Percentiles rank a stretch among this genome's conserved stretches.
Evolutionary conservation across 2,329 filamentous ascomycete species (phyloP).

Genomic region (Fusarium goolgardi): DNA sequence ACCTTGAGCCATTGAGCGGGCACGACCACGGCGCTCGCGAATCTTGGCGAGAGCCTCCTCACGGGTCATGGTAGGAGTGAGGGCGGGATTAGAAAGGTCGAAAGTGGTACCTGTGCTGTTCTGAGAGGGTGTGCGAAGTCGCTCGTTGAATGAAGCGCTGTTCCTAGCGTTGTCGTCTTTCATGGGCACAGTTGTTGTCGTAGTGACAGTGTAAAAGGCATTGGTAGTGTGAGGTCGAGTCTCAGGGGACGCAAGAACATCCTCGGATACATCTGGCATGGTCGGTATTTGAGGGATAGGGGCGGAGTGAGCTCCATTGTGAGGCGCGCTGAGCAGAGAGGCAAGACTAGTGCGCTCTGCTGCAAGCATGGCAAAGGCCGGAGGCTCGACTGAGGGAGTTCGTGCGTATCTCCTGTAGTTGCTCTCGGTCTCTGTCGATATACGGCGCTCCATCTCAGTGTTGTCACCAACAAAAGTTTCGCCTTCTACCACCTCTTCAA

Average conservation of each 20-base stretch:
- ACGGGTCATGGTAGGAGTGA: slow-evolving; percentile 74
- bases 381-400: slow-evolving; percentile 72
- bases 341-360: slow-evolving; percentile 68
- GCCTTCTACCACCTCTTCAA: slow-evolving; percentile 25
- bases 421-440: slow-evolving; percentile 50
- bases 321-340: slow-evolving; percentile 70
- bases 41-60: slow-evolving; percentile 83
- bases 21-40: slow-evolving; percentile 75
- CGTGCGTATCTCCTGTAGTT: slow-evolving; percentile 62
- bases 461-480: slow-evolving; percentile 38
- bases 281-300: slow-evolving; percentile 56
- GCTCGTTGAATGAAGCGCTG: slow-evolving; percentile 58
- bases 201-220: slow-evolving; percentile 60
- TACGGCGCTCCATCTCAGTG: slow-evolving; percentile 46
- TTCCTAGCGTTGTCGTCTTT: slow-evolving; percentile 56
- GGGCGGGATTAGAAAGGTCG: slow-evolving; percentile 66
- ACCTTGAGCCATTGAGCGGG: slow-evolving; percentile 74
- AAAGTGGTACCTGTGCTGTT: slow-evolving; percentile 56
- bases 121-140: slow-evolving; percentile 59
- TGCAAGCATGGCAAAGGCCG: slow-evolving; percentile 65
- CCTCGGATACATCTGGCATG: slow-evolving; percentile 42
- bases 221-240: slow-evolving; percentile 60
- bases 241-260: slow-evolving; percentile 40
- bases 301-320: slow-evolving; percentile 51
- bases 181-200: slow-evolving; percentile 64